Evolutionary conservation across 148 eudicot genomes (phyloP).

Genomic region (Gaultheria prostrata): DNA sequence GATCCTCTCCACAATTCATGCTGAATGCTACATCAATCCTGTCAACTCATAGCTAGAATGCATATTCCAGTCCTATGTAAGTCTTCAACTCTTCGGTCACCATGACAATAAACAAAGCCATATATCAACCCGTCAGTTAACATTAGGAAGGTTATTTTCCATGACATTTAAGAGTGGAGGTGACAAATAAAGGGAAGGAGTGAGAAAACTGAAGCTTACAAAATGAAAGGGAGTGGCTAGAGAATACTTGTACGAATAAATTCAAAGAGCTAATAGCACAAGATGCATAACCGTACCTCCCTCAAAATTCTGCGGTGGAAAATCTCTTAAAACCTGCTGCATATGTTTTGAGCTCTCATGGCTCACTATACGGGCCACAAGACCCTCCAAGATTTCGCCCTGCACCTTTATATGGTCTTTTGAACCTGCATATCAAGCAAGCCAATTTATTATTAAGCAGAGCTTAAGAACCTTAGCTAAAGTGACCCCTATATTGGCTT

Average conservation of each 20-base stretch:
- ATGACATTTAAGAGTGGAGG: neutral
- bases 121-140: neutral
- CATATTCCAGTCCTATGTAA: neutral
- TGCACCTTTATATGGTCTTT: slow-evolving; percentile 77
- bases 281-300: slow-evolving; percentile 49
- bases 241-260: neutral
- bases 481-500: neutral
- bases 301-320: slow-evolving; percentile 47
- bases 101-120: neutral
- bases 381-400: slow-evolving; percentile 98
- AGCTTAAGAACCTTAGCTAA: neutral
- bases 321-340: slow-evolving; percentile 70
- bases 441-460: neutral
- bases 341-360: slow-evolving; percentile 71
- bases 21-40: neutral
- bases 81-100: neutral
- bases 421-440: slow-evolving; percentile 50
- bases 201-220: neutral
- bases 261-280: neutral
- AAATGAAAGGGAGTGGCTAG: neutral
- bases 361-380: slow-evolving; percentile 92
- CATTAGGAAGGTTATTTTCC: neutral
- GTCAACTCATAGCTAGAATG: neutral
- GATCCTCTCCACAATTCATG: neutral
- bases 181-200: neutral